These are phyloP conservation scores for Ophiostoma triangulosporum DNA, from an alignment of 2,329 filamentous ascomycete genomes.

Conservation along the genomic window DNA sequence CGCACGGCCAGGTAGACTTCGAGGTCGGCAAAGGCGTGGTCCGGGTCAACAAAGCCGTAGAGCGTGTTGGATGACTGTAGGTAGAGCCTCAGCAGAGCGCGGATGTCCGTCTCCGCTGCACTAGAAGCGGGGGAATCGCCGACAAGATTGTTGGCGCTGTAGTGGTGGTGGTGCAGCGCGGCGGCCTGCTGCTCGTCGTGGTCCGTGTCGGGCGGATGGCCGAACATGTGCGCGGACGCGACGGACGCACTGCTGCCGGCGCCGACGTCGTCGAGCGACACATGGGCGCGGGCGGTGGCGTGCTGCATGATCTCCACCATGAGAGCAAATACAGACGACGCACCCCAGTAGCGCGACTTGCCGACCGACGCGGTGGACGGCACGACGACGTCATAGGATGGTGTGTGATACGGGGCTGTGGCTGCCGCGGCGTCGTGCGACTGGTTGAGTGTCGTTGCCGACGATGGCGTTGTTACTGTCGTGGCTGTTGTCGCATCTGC, in stretches of 20 bases:
- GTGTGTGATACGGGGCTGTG: background rate
- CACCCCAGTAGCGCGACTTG: conserved; percentile 12
- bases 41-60: conserved; percentile 18
- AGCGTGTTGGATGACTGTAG: conserved; percentile 18
- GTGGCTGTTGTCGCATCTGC: background rate
- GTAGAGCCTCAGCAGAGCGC: conserved; percentile 17
- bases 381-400: conserved; percentile 11
- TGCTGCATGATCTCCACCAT: conserved; percentile 13
- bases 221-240: background rate
- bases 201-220: background rate
- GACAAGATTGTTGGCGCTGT: background rate
- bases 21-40: conserved; percentile 15
- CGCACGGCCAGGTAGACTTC: conserved; percentile 15
- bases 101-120: conserved; percentile 9
- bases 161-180: background rate
- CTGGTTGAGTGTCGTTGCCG: background rate
- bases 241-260: background rate
- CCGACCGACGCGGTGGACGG: conserved; percentile 1
- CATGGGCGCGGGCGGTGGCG: conserved; percentile 4
- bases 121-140: background rate
- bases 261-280: background rate
- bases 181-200: background rate
- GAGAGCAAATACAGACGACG: conserved; percentile 11
- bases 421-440: background rate
- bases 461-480: background rate